Evolutionary conservation across 176 grass and related monocot genomes (phyloP).

Genomic region (Hordeum marinum): DNA sequence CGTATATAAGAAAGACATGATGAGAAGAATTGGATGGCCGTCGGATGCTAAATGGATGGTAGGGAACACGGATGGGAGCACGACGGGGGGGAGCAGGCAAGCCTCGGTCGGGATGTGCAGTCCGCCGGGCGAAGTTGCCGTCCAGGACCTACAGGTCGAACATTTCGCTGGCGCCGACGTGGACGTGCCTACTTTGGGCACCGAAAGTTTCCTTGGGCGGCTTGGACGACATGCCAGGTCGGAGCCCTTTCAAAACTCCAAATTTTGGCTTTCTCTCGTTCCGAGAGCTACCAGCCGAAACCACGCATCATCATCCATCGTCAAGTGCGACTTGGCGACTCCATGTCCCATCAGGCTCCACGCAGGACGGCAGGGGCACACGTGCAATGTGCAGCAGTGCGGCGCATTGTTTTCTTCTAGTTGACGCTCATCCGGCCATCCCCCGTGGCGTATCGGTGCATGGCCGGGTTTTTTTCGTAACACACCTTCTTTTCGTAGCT

Average conservation of each 20-base stretch:
- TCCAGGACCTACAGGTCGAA: not conserved
- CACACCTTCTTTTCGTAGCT: not conserved
- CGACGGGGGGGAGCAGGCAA: no score
- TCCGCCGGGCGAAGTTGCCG: not conserved
- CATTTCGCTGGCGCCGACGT: constrained; percentile 30
- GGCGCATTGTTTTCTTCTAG: not conserved
- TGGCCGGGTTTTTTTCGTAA: not conserved
- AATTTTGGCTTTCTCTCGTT: not conserved
- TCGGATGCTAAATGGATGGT: no score
- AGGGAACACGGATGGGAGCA: no score
- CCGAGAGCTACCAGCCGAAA: not conserved
- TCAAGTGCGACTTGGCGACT: not conserved
- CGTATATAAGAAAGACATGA: no score
- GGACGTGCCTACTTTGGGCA: constrained; percentile 15
- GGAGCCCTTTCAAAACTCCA: not conserved
- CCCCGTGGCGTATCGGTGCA: not conserved
- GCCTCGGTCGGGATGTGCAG: no score
- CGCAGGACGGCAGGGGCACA: not conserved
- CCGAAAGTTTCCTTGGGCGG: constrained; percentile 24
- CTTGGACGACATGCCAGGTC: not conserved
- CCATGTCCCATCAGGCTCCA: constrained; percentile 2
- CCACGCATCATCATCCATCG: not conserved
- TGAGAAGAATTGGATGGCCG: no score
- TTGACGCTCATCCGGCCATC: not conserved
- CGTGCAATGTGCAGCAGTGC: not conserved